Percentiles rank a stretch among this genome's conserved stretches.
These are phyloP conservation scores for Lophiotrema nucula DNA, from an alignment of 495 filamentous ascomycete species.

Conservation along the genomic window DNA sequence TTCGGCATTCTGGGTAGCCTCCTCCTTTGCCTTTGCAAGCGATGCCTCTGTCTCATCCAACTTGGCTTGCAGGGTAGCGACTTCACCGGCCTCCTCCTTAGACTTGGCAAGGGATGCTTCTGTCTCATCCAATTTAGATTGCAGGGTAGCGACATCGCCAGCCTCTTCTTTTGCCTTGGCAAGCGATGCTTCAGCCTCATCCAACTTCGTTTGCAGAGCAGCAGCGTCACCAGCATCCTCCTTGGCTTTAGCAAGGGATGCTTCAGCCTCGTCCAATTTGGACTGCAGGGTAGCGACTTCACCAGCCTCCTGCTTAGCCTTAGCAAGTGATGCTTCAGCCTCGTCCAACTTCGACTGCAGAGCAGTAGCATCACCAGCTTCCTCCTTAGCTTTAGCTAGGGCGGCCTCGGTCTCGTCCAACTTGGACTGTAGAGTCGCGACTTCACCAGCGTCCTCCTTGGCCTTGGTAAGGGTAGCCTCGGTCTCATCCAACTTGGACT, in stretches of 20 bases:
- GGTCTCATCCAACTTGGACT: conserved; percentile 26
- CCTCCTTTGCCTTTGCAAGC: conserved; percentile 3
- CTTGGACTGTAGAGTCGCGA: conserved; percentile 1
- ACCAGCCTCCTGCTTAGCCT: conserved; percentile 5
- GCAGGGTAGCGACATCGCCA: not conserved
- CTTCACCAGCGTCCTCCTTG: conserved; percentile 2
- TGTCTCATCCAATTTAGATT: not conserved
- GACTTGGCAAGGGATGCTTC: not conserved
- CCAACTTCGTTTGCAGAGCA: not conserved
- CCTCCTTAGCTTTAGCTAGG: not conserved
- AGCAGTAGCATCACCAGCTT: not conserved
- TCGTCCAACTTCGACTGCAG: not conserved
- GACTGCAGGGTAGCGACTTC: not conserved
- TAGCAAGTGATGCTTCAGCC: not conserved
- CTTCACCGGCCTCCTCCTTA: not conserved
- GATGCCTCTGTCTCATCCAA: not conserved
- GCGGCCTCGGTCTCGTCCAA: not conserved
- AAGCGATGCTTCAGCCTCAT: not conserved
- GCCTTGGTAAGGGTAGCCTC: not conserved
- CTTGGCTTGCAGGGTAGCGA: not conserved
- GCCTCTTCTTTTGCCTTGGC: conserved; percentile 1
- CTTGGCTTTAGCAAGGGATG: conserved; percentile 1
- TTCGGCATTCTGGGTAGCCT: no score
- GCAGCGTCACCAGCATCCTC: not conserved
- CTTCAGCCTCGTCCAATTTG: not conserved